Percentiles rank a stretch among this genome's conserved stretches.
These are phyloP conservation scores for Coniosporium apollinis DNA, from an alignment of 495 filamentous ascomycete genomes.

Conservation along the genomic window DNA sequence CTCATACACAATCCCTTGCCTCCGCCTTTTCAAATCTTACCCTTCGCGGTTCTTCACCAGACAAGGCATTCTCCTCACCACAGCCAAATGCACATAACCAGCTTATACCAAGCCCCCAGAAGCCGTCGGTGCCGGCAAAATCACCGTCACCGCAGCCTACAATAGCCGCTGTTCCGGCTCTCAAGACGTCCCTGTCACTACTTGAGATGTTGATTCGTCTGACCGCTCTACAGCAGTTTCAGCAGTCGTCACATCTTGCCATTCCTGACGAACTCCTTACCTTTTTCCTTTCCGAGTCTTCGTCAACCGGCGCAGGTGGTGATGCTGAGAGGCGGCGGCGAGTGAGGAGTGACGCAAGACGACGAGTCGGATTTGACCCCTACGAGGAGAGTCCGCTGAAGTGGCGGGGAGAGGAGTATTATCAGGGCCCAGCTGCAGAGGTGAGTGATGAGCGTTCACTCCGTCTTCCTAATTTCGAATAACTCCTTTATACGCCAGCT, in stretches of 20 bases:
- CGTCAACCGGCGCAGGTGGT: conserved; percentile 52
- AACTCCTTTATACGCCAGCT: no score
- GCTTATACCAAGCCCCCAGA: conserved; percentile 9
- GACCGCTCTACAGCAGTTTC: conserved; percentile 87
- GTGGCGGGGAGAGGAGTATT: conserved; percentile 43
- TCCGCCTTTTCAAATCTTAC: conserved; percentile 12
- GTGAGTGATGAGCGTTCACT: conserved; percentile 1
- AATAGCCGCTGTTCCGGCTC: conserved; percentile 11
- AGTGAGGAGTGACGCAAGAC: conserved; percentile 53
- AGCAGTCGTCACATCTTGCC: conserved; percentile 79
- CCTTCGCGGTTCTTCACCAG: conserved; percentile 25
- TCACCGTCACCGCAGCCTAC: conserved; percentile 20
- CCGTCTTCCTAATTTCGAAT: not conserved
- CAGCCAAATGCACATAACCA: conserved; percentile 5
- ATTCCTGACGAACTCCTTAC: conserved; percentile 90
- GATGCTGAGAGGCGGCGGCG: conserved; percentile 53
- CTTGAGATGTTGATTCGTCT: conserved; percentile 90
- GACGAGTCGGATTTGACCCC: conserved; percentile 79
- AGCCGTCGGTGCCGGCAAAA: conserved; percentile 18
- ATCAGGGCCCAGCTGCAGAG: conserved; percentile 21
- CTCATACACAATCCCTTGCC: conserved; percentile 18
- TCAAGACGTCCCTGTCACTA: conserved; percentile 76
- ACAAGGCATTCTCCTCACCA: conserved; percentile 15
- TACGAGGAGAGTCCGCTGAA: conserved; percentile 59
- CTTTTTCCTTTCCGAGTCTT: conserved; percentile 81